phyloP scores from a whole-genome alignment of 1,284 basidiomycete genomes.

The Amylostereum chailletii region DNA sequence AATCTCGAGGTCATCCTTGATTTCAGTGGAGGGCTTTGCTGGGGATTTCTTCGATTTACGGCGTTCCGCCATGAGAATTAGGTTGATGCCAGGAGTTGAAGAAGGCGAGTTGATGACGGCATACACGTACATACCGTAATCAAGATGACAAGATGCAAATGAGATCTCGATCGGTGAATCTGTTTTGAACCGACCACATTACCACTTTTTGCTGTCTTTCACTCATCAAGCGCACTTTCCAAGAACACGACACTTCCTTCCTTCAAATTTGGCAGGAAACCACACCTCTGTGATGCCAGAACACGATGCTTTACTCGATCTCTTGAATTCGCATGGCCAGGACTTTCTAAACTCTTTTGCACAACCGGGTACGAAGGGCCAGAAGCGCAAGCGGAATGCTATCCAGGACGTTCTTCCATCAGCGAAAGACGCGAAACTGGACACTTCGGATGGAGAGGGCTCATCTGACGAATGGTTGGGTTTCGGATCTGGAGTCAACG shows the following conservation, averaged over 20 bases:
- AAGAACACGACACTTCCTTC: too few species aligned
- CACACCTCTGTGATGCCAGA: conserved; percentile 13
- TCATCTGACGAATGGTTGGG: too few species aligned
- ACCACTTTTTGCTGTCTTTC: too few species aligned
- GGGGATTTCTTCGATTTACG: not conserved
- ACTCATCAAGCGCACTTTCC: too few species aligned
- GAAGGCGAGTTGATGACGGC: not conserved
- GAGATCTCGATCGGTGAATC: too few species aligned
- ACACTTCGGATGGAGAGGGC: conserved; percentile 4
- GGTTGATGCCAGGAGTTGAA: not conserved
- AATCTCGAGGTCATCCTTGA: conserved; percentile 30
- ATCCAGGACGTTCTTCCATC: not conserved
- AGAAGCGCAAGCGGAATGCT: conserved; percentile 3
- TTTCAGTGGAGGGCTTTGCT: not conserved
- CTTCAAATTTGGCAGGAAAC: too few species aligned
- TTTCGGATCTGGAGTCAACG: too few species aligned
- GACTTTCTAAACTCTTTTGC: conserved; percentile 52
- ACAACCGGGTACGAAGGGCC: conserved; percentile 13
- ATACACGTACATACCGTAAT: too few species aligned
- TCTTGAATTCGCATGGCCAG: conserved; percentile 59
- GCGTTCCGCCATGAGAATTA: not conserved
- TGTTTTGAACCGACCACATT: too few species aligned
- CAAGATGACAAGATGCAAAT: too few species aligned
- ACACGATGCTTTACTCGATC: conserved; percentile 32
- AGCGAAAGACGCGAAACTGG: not conserved